Percentiles rank a stretch among this genome's conserved stretches.
phyloP scores from a whole-genome alignment of 1,284 basidiomycete species.

The Melampsora americana region DNA sequence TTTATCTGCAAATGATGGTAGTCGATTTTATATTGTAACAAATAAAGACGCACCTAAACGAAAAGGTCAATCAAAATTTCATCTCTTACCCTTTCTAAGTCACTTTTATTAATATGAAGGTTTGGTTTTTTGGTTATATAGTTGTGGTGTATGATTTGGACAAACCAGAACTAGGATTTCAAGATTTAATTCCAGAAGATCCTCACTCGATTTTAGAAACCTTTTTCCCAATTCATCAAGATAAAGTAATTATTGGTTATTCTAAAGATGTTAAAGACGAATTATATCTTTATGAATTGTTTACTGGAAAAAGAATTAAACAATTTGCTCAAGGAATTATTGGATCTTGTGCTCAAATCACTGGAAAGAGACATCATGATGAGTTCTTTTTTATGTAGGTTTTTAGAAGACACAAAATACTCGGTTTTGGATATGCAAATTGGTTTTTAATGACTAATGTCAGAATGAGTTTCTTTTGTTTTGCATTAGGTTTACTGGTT shows the following conservation, averaged over 20 bases:
- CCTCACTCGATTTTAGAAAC: slow-evolving; percentile 63
- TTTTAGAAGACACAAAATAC: too few species aligned
- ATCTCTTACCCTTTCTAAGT: slow-evolving; percentile 58
- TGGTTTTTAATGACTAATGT: too few species aligned
- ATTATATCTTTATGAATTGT: slow-evolving; percentile 68
- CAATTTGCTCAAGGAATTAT: slow-evolving; percentile 68
- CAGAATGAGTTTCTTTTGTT: too few species aligned
- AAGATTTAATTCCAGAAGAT: slow-evolving; percentile 70
- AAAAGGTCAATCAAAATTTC: slow-evolving; percentile 11
- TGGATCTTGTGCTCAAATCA: slow-evolving; percentile 64
- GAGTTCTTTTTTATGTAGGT: slow-evolving; percentile 63
- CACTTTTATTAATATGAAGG: neutral
- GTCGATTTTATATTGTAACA: slow-evolving; percentile 44
- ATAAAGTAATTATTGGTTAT: slow-evolving; percentile 67
- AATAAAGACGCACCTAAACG: slow-evolving; percentile 44
- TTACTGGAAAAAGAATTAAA: slow-evolving; percentile 61
- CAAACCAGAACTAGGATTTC: slow-evolving; percentile 58
- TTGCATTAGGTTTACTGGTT: slow-evolving; percentile 62
- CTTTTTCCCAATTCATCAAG: slow-evolving; percentile 61
- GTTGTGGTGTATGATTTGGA: slow-evolving; percentile 66
- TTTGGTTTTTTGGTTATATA: slow-evolving; percentile 50
- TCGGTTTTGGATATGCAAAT: too few species aligned
- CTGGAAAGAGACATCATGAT: slow-evolving; percentile 61
- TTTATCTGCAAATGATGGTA: slow-evolving; percentile 46
- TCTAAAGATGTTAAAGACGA: slow-evolving; percentile 79